A percentile compares a stretch with the other conserved stretches of the same genome.
Conservation (phyloP, 2,329 filamentous ascomycete genomes). For the Fusarium robinianum region DNA sequence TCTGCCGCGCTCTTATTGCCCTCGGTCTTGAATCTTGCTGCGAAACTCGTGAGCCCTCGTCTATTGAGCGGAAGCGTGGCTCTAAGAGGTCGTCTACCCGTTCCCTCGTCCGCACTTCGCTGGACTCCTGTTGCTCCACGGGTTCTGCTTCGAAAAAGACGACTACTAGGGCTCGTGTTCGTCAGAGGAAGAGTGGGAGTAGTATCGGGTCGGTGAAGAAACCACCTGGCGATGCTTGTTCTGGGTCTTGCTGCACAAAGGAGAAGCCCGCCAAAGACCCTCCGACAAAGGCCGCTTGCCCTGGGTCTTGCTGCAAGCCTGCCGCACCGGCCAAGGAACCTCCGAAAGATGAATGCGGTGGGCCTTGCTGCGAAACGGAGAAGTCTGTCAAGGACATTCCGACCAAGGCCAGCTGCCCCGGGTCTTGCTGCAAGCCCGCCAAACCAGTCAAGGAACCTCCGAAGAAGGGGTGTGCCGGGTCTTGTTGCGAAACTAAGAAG, state of each 20-base stretch:
- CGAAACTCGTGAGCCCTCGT: slow-evolving; percentile 34
- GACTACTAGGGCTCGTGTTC: slow-evolving; percentile 25
- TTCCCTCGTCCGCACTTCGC: slow-evolving; percentile 27
- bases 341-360: not conserved
- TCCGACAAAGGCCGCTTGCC: not conserved
- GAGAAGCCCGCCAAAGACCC: not conserved
- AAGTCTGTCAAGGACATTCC: not conserved
- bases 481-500: slow-evolving; percentile 10
- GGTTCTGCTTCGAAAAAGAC: slow-evolving; percentile 13
- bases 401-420: not conserved
- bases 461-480: slow-evolving; percentile 1
- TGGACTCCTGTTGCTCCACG: slow-evolving; percentile 36
- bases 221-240: not conserved
- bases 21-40: slow-evolving; percentile 59
- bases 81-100: slow-evolving; percentile 28
- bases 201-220: slow-evolving; percentile 2
- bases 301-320: slow-evolving; percentile 1
- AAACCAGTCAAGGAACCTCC: not conserved
- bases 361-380: not conserved
- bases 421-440: slow-evolving; percentile 14
- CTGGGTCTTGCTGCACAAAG: slow-evolving; percentile 6
- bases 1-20: slow-evolving; percentile 57
- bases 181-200: too few species aligned
- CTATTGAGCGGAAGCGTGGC: slow-evolving; percentile 32
- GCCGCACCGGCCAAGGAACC: not conserved